A percentile compares a stretch with the other conserved stretches of the same genome.
Evolutionary conservation across 2,329 filamentous ascomycete species (phyloP).

Genomic region (Biscogniauxia mediterranea): DNA sequence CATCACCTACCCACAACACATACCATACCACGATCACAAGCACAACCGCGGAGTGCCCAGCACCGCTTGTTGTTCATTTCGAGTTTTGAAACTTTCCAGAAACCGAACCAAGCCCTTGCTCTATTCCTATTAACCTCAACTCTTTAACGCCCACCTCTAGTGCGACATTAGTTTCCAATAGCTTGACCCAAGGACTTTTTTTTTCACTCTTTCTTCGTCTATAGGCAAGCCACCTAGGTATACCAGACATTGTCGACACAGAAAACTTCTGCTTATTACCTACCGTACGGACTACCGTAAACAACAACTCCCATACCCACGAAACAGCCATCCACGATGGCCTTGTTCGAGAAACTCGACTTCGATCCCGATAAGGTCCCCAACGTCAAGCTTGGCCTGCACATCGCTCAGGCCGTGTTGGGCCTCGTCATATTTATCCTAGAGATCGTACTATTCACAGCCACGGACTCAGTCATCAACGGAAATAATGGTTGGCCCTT

Average conservation of each 20-base stretch:
- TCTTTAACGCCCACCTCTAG: background rate
- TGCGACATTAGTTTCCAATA: slow-evolving; percentile 4
- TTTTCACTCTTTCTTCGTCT: background rate
- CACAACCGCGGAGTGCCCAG: background rate
- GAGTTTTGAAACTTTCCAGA: slow-evolving; percentile 6
- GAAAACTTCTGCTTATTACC: slow-evolving; percentile 10
- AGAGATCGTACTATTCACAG: slow-evolving; percentile 58
- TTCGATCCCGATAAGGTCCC: slow-evolving; percentile 55
- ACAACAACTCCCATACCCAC: background rate
- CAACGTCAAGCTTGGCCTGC: slow-evolving; percentile 55
- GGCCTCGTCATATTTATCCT: slow-evolving; percentile 57
- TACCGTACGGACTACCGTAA: background rate
- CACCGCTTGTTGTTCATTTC: background rate
- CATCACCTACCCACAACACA: background rate
- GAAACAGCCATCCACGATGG: slow-evolving; percentile 20
- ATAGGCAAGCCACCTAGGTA: background rate
- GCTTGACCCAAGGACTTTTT: background rate
- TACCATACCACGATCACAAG: background rate
- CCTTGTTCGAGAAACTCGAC: slow-evolving; percentile 48
- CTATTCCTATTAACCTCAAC: background rate
- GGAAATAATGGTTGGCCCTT: slow-evolving; percentile 64
- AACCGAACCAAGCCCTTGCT: slow-evolving; percentile 1
- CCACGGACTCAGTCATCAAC: slow-evolving; percentile 47
- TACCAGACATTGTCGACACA: slow-evolving; percentile 6
- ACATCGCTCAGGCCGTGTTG: slow-evolving; percentile 53